Percentiles rank a stretch among this genome's conserved stretches.
phyloP scores from a whole-genome alignment of 129 eudicot genomes.

The Calendula officinalis region DNA sequence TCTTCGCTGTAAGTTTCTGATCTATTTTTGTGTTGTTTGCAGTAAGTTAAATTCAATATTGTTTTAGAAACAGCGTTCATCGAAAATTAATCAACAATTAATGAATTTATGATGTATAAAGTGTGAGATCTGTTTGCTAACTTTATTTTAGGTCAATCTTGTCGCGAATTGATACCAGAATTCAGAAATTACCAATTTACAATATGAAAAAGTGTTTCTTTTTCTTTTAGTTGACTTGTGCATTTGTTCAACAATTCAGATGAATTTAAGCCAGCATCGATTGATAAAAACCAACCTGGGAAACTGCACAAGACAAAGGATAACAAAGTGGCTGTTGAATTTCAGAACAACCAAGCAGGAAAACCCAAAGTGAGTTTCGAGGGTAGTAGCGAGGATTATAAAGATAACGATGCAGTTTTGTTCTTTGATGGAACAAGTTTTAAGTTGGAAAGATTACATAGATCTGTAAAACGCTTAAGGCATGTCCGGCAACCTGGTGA shows the following conservation, averaged over 20 bases:
- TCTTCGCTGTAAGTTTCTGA: conserved; percentile 66
- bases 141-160: not conserved
- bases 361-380: conserved; percentile 81
- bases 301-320: conserved; percentile 72
- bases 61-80: not conserved
- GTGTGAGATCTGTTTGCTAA: conserved; percentile 1
- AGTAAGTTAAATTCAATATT: not conserved
- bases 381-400: conserved; percentile 84
- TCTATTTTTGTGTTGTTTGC: not conserved
- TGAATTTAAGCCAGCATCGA: conserved; percentile 94
- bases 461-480: conserved; percentile 83
- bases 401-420: conserved; percentile 93
- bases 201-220: not conserved
- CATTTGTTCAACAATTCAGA: conserved; percentile 41
- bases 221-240: not conserved
- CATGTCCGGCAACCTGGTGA: conserved; percentile 82
- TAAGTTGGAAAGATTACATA: conserved; percentile 83
- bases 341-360: conserved; percentile 77
- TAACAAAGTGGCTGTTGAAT: conserved; percentile 81
- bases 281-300: conserved; percentile 86
- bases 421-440: conserved; percentile 86
- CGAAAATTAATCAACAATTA: not conserved
- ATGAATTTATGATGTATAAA: conserved; percentile 3
- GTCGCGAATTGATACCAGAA: not conserved
- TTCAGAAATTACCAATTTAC: no score